Base-by-base conservation (phyloP, 1,139 yeast genomes). In the Suhomyces chickasaworum region DNA sequence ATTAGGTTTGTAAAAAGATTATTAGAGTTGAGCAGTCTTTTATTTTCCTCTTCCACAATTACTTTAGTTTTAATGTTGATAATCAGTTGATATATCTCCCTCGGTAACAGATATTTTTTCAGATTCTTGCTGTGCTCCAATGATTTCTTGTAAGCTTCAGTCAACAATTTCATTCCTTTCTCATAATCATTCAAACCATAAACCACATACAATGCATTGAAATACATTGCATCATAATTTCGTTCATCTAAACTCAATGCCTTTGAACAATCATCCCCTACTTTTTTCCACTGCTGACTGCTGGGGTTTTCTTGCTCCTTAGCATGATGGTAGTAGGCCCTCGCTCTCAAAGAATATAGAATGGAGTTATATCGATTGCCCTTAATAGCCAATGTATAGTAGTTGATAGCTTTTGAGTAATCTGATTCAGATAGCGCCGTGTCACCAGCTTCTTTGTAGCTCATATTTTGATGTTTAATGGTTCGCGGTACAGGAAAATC, bases 81-180 rank as follows among this genome's bases (percentile, higher is more conserved):
- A 16, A 69, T 62, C 18, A 51, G 53, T 15, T 44, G 48, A 44
- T 56, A 58, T 1, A 60, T 55, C 21, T 56, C 57, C 36, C 54
- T 55, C 3, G 64, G 61, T 30, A 58, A 36, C 27, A 51, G 37
- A 39, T 49, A 57, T 34, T 34, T 66, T 55, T 44, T 53, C 48
- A 42, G 48, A 15, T 42, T 57, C 56, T 48, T 69, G 48, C 44
- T 65, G 41, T 33, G 59, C 49, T 43, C 61, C 59, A 55, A 56
- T 37, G 55, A 66, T 55, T 42, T 62, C 49, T 59, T 55, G 49
- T 72, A 71, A 0, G 73, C 75, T 15, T 50, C 57, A 9, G 52
- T 50, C 22, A 70, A 46, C 37, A 64, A 56, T 6, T 55, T 48
- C 45, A 68, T 58, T 0, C 73, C 73, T 35, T 55, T 58, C 7